phyloP scores from a whole-genome alignment of 345 rosid species.

The Gossypium raimondii region DNA sequence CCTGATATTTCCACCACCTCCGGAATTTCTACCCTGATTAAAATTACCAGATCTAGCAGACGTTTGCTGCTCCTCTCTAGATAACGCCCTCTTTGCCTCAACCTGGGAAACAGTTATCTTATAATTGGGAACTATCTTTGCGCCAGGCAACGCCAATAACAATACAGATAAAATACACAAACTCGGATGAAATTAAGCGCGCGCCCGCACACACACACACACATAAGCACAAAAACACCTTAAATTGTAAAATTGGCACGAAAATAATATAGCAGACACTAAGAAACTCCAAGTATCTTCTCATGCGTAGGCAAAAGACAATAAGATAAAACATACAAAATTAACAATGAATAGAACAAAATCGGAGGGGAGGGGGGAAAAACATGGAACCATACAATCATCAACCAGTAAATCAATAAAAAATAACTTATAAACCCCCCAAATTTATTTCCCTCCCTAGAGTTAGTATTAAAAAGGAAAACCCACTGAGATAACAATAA shows the following conservation, averaged over 20 bases:
- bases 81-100: slow-evolving; percentile 89
- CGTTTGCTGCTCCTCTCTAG: slow-evolving; percentile 90
- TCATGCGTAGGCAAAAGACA: neutral
- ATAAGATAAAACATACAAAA: neutral
- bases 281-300: neutral
- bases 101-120: slow-evolving; percentile 40
- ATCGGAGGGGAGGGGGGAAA: neutral
- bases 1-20: slow-evolving; percentile 53
- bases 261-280: neutral
- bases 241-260: neutral
- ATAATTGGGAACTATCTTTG: neutral
- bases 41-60: slow-evolving; percentile 52
- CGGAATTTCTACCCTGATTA: slow-evolving; percentile 57
- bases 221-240: neutral
- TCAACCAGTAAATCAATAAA: neutral
- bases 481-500: neutral
- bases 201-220: too few species aligned
- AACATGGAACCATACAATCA: neutral
- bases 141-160: neutral
- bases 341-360: neutral
- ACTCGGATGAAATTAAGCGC: neutral
- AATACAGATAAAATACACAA: neutral
- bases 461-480: neutral
- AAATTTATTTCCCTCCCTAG: neutral
- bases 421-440: neutral